Evolutionary conservation across 257 asterid genomes (phyloP).

Genomic region (Ilex aquifolium): DNA sequence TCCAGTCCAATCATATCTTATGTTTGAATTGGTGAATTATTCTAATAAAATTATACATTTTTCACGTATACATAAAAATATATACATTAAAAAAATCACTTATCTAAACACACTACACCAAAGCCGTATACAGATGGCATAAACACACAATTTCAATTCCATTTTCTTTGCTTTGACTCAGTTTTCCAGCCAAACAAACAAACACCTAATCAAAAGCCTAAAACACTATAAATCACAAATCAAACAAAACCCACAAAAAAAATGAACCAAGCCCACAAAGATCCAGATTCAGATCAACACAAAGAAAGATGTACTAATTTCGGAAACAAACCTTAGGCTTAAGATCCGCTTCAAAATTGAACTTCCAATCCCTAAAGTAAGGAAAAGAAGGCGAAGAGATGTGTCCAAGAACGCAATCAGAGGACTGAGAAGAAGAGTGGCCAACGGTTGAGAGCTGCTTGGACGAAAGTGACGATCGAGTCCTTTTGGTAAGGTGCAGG

Average conservation of each 20-base stretch:
- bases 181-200: neutral
- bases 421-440: conserved; percentile 29
- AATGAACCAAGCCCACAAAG: neutral
- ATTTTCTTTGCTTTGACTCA: neutral
- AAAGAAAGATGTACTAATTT: neutral
- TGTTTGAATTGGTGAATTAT: no score
- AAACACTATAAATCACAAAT: conserved; percentile 2
- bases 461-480: no score
- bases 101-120: no score
- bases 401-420: conserved; percentile 20
- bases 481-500: no score
- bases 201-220: neutral
- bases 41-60: no score
- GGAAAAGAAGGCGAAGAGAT: conserved; percentile 37
- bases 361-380: conserved; percentile 39
- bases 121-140: no score
- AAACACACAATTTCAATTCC: neutral
- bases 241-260: conserved; percentile 3
- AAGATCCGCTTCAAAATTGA: conserved; percentile 41
- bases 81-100: no score
- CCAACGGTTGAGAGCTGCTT: conserved; percentile 15
- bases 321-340: conserved; percentile 40
- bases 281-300: neutral
- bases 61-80: no score
- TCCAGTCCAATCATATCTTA: no score